phyloP scores from a whole-genome alignment of 495 filamentous ascomycete species.

The Hypoxylon intermedium region DNA sequence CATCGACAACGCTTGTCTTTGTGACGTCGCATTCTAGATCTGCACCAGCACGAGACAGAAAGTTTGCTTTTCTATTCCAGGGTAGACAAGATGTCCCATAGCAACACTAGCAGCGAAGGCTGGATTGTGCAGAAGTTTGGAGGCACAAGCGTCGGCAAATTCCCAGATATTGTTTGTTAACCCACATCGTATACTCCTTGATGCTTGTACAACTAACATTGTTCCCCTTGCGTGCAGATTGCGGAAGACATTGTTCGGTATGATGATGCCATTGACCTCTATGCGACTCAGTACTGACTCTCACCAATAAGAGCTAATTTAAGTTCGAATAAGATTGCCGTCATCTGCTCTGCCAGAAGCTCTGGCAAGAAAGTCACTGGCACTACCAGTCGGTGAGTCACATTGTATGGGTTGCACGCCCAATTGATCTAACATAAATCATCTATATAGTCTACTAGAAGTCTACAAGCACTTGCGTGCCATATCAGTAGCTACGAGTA shows the following conservation, averaged over 20 bases:
- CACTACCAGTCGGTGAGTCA: conserved; percentile 91
- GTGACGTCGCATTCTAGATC: conserved; percentile 10
- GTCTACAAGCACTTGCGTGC: conserved; percentile 70
- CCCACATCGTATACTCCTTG: neutral
- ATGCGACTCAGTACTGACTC: conserved; percentile 23
- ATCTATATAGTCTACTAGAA: conserved; percentile 53
- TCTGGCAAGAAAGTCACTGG: conserved; percentile 88
- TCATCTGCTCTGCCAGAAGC: conserved; percentile 93
- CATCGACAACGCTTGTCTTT: conserved; percentile 8
- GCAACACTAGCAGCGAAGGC: conserved; percentile 49
- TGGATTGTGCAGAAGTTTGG: conserved; percentile 91
- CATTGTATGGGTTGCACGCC: conserved; percentile 6
- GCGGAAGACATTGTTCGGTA: conserved; percentile 78
- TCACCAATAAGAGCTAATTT: conserved; percentile 65
- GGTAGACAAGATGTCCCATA: conserved; percentile 31
- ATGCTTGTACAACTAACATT: conserved; percentile 23
- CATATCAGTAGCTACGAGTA: conserved; percentile 70
- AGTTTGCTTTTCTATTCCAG: neutral
- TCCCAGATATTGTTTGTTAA: conserved; percentile 48
- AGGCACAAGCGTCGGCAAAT: conserved; percentile 66
- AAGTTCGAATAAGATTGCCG: conserved; percentile 71
- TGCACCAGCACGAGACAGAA: neutral
- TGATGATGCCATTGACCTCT: conserved; percentile 31
- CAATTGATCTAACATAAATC: conserved; percentile 25
- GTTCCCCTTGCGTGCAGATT: conserved; percentile 56